These are phyloP conservation scores for Ulvella scutata DNA, from an alignment of 139 green algal genomes.

Conservation along the genomic window DNA sequence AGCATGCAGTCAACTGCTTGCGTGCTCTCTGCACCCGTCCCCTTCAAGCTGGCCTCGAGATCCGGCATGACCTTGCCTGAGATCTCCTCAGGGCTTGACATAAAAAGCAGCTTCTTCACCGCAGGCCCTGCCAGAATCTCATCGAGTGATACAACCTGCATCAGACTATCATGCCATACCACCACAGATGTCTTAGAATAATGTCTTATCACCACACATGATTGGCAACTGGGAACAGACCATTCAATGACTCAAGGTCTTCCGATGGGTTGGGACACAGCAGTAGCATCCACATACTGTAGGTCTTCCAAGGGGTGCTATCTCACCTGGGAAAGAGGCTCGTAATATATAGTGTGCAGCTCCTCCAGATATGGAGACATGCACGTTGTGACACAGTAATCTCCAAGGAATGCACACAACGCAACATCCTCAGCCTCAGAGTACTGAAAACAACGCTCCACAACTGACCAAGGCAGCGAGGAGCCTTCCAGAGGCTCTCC, in stretches of 20 bases:
- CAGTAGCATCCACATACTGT: too few species aligned
- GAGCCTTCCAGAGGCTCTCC: conserved; percentile 23
- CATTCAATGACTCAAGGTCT: too few species aligned
- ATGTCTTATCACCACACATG: too few species aligned
- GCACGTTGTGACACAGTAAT: conserved; percentile 59
- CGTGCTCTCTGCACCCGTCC: not conserved
- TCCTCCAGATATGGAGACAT: conserved; percentile 43
- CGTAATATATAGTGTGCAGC: conserved; percentile 64
- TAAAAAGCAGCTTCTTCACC: conserved; percentile 80
- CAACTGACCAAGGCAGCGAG: not conserved
- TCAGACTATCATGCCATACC: too few species aligned
- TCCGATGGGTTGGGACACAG: too few species aligned
- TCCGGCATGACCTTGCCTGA: conserved; percentile 9
- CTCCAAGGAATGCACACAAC: conserved; percentile 65
- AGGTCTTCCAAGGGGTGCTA: conserved; percentile 28
- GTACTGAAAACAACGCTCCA: conserved; percentile 5
- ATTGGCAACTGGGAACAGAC: too few species aligned
- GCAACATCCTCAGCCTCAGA: conserved; percentile 9
- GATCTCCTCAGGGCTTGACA: conserved; percentile 28
- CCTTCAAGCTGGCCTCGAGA: not conserved
- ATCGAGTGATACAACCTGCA: not conserved
- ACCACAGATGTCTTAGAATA: too few species aligned
- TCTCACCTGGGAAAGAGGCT: conserved; percentile 41
- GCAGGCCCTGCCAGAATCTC: conserved; percentile 2
- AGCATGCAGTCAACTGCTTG: not conserved